phyloP scores from a whole-genome alignment of 176 grass and related monocot genomes.

The Eleusine coracana region DNA sequence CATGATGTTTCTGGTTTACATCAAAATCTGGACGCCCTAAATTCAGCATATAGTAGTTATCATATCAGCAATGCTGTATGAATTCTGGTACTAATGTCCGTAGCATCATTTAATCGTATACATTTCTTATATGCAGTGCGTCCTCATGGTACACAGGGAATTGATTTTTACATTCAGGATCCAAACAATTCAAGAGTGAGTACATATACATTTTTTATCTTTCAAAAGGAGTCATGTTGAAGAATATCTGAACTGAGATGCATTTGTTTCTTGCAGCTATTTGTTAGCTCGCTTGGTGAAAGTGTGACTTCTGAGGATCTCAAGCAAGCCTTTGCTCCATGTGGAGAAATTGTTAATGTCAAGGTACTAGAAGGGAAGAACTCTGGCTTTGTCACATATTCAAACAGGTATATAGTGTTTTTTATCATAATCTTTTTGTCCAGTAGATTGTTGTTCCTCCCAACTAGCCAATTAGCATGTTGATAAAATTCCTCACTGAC shows the following conservation, averaged over 20 bases:
- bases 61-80: conserved; percentile 12
- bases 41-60: background rate
- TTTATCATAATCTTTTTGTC: background rate
- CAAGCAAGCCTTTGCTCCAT: conserved; percentile 48
- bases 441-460: background rate
- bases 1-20: conserved; percentile 3
- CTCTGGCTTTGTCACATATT: conserved; percentile 59
- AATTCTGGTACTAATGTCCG: background rate
- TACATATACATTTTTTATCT: conserved; percentile 37
- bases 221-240: conserved; percentile 29
- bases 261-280: conserved; percentile 49
- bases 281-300: conserved; percentile 52
- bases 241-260: background rate
- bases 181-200: conserved; percentile 53
- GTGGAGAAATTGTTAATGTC: conserved; percentile 55
- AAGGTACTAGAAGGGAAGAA: conserved; percentile 48
- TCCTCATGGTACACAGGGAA: conserved; percentile 11
- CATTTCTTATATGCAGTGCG: conserved; percentile 38
- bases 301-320: conserved; percentile 56
- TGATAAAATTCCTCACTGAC: background rate
- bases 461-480: background rate
- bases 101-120: conserved; percentile 19
- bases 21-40: background rate
- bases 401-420: conserved; percentile 36
- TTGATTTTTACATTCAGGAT: conserved; percentile 43